Evolutionary conservation across 805 yeast species (phyloP), one percentile per base, ranked within the genome.

Genomic region (Yarrowia sp.): DNA sequence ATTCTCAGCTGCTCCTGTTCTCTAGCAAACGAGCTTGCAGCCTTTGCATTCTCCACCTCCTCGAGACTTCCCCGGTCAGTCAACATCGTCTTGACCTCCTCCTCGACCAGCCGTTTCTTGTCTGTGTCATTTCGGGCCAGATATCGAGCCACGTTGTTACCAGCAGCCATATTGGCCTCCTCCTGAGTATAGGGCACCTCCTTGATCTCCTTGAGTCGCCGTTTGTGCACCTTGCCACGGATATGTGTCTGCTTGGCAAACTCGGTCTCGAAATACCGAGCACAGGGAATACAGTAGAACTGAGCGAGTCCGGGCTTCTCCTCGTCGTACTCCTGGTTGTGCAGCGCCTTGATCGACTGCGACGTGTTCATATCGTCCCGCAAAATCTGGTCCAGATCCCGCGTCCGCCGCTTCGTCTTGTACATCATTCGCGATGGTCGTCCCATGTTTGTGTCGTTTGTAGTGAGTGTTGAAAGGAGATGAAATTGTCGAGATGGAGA

Each of bases 291-390:
- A 79, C 98, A 95, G 78, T 91, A 95, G 79, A 86, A 89, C 79
- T 95, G 98, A 15, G 97, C 99, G 72, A 95, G 80, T 1, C 99
- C 99, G 0, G 98, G 93, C 76, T 89, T 89, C 53, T 87, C 86
- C 79, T 94, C 98, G 78, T 94, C 97, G 69, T 90, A 78, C 5
- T 91, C 90, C 79, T 94, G 98, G 76, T 90, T 88, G 76, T 90
- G 85, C 69, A 92, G 82, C 50, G 83, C 81, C 69, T 83, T 78
- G 68, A 92, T 88, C n/a, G 88, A 80, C 46, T 87, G 89, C 48
- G 84, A 82, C 3, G 87, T 79, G 2, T 89, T 81, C 66, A 95
- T 78, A 75, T 95, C 99, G 46, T 86, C 82, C 75, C 89, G 86
- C 59, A 78, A 76, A 70, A 95, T 89, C 74, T 88, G 85, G 76